These are phyloP conservation scores for Exophiala sp. DNA, from an alignment of 2,329 filamentous ascomycete genomes.

Conservation along the genomic window DNA sequence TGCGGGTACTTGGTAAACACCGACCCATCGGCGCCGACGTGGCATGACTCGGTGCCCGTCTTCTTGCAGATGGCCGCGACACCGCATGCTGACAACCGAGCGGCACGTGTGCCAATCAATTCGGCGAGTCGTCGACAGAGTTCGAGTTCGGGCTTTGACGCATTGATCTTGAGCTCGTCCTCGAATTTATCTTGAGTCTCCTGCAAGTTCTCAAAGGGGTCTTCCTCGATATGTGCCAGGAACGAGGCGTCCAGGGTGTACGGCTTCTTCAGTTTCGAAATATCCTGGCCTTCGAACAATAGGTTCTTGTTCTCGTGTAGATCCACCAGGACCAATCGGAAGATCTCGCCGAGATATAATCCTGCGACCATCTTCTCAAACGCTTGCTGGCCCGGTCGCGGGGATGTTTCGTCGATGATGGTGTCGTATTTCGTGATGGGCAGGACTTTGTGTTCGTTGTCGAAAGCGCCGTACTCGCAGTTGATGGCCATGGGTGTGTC, in stretches of 20 bases:
- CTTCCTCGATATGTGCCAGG: conserved; percentile 87
- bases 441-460: conserved; percentile 86
- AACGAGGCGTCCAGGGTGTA: conserved; percentile 93
- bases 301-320: conserved; percentile 74
- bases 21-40: conserved; percentile 93
- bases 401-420: conserved; percentile 84
- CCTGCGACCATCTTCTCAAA: conserved; percentile 99
- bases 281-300: conserved; percentile 82
- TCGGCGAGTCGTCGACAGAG: conserved; percentile 85
- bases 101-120: conserved; percentile 90
- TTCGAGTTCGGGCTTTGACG: conserved; percentile 77
- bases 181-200: conserved; percentile 83
- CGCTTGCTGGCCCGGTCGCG: conserved; percentile 86
- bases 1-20: conserved; percentile 99
- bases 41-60: conserved; percentile 82
- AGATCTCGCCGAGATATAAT: conserved; percentile 90
- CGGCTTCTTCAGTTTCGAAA: conserved; percentile 73
- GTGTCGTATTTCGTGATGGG: conserved; percentile 82
- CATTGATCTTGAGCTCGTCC: conserved; percentile 67
- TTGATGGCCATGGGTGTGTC: conserved; percentile 91
- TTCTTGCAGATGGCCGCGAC: conserved; percentile 96
- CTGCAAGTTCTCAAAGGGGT: conserved; percentile 90
- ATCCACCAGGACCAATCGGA: conserved; percentile 81
- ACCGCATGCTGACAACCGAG: conserved; percentile 88
- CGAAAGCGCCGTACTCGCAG: conserved; percentile 96